Evolutionary conservation across 768 basidiomycete genomes (phyloP).

Genomic region (Mycena epipterygia): DNA sequence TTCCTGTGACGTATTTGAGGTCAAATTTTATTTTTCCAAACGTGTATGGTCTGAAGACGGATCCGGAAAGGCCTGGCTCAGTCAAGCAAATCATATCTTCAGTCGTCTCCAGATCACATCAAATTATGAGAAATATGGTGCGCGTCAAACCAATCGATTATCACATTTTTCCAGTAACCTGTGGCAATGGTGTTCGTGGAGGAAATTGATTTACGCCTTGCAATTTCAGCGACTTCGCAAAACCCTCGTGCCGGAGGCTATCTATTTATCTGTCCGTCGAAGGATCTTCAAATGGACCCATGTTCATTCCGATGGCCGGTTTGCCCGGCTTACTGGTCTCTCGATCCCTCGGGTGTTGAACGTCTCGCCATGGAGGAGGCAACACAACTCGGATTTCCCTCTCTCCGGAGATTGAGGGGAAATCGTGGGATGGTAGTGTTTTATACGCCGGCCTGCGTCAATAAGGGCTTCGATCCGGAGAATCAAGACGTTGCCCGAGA

Average conservation of each 20-base stretch:
- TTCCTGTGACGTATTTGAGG: too few relatives aligned
- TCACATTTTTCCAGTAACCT: not conserved
- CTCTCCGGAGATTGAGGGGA: not conserved
- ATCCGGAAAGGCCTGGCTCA: too few relatives aligned
- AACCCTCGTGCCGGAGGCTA: not conserved
- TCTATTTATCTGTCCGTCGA: conserved; percentile 5
- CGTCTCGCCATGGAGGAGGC: too few relatives aligned
- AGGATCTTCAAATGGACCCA: not conserved
- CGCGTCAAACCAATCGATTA: not conserved
- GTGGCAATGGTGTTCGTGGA: not conserved
- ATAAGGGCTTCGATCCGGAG: conserved; percentile 26
- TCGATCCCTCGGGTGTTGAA: too few relatives aligned
- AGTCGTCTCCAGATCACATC: too few relatives aligned
- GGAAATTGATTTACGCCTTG: not conserved
- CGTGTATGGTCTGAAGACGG: too few relatives aligned
- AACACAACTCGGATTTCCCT: conserved; percentile 19
- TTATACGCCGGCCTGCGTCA: conserved; percentile 6
- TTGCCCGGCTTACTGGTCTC: conserved; percentile 26
- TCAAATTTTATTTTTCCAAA: too few relatives aligned
- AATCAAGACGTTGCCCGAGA: conserved; percentile 11
- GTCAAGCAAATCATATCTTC: too few relatives aligned
- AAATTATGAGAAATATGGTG: conserved; percentile 3
- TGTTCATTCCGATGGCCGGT: too few relatives aligned
- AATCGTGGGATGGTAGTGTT: not conserved
- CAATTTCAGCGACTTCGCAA: not conserved